Conservation (phyloP, 2,329 filamentous ascomycete genomes). For the Celoporthe dispersa region DNA sequence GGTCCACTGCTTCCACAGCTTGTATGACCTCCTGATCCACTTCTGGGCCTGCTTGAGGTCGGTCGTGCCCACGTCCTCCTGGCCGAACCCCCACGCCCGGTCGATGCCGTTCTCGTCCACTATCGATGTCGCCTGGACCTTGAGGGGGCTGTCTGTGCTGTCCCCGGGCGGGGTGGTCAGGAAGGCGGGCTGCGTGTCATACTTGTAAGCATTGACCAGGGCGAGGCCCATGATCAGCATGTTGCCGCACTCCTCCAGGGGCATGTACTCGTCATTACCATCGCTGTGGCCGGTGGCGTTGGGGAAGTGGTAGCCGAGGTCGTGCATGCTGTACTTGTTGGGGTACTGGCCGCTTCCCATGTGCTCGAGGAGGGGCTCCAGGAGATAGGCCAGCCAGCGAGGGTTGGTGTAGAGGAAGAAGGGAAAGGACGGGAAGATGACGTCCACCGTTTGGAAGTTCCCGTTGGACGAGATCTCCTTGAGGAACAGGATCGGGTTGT, state of each 20-base stretch:
- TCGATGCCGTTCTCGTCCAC: conserved; percentile 37
- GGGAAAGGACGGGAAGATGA: conserved; percentile 84
- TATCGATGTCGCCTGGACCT: conserved; percentile 22
- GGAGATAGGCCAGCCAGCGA: conserved; percentile 75
- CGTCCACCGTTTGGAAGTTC: conserved; percentile 84
- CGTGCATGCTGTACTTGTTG: conserved; percentile 80
- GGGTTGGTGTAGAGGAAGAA: conserved; percentile 89
- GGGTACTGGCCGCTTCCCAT: conserved; percentile 83
- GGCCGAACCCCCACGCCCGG: conserved; percentile 56
- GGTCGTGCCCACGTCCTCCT: conserved; percentile 41
- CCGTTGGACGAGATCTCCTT: conserved; percentile 88
- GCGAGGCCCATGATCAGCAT: conserved; percentile 82
- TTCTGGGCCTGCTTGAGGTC: conserved; percentile 45
- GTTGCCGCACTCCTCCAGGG: conserved; percentile 74
- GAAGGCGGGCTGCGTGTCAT: conserved; percentile 62
- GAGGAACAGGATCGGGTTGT: conserved; percentile 75
- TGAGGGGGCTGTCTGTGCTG: conserved; percentile 29
- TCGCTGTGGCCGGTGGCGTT: conserved; percentile 76
- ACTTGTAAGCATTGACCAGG: conserved; percentile 73
- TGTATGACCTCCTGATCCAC: conserved; percentile 60
- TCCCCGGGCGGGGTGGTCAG: conserved; percentile 21
- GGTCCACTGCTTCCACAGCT: conserved; percentile 77
- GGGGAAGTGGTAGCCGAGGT: conserved; percentile 73
- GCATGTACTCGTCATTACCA: conserved; percentile 75
- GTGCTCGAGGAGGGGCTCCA: conserved; percentile 82